Conservation (phyloP, 192 early-diverging fungal species). For the Coemansia sp. region DNA sequence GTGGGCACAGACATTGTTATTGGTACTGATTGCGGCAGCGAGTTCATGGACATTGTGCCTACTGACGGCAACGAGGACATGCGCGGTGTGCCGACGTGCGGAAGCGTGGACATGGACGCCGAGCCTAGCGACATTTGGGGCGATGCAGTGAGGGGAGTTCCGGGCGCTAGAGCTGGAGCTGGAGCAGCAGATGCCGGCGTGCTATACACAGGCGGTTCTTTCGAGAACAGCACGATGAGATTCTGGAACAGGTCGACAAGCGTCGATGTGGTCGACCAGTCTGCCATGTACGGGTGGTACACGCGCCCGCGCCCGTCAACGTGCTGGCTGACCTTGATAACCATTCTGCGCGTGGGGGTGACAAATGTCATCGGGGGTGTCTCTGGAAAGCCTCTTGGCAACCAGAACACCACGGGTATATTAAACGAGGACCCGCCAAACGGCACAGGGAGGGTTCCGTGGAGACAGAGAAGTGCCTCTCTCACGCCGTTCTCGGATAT, state of each 20-base stretch:
- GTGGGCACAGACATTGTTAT: slow-evolving; percentile 14
- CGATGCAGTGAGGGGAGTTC: slow-evolving; percentile 2
- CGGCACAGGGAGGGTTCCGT: slow-evolving; percentile 85
- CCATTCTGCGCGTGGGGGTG: slow-evolving; percentile 84
- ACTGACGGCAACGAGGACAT: slow-evolving; percentile 22
- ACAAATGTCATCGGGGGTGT: slow-evolving; percentile 82
- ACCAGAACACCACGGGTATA: slow-evolving; percentile 88
- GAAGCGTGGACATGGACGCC: slow-evolving; percentile 30
- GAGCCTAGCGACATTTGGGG: slow-evolving; percentile 19
- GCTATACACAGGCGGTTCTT: slow-evolving; percentile 53
- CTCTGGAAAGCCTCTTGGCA: slow-evolving; percentile 79
- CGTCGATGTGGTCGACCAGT: slow-evolving; percentile 58
- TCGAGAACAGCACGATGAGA: slow-evolving; percentile 43
- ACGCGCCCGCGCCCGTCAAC: slow-evolving; percentile 83
- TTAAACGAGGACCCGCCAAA: slow-evolving; percentile 82
- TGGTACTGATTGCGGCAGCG: slow-evolving; percentile 21
- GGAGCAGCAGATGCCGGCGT: slow-evolving; percentile 36
- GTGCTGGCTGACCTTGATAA: slow-evolving; percentile 73
- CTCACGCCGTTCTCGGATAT: slow-evolving; percentile 39
- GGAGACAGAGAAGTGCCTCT: slow-evolving; percentile 73
- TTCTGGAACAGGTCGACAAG: slow-evolving; percentile 33
- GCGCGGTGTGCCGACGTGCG: slow-evolving; percentile 16
- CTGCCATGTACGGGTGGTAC: slow-evolving; percentile 79
- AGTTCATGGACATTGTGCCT: slow-evolving; percentile 22
- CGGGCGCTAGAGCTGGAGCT: slow-evolving; percentile 24